Conservation (phyloP, 208 protist genomes). For the Entamoeba histolytica region DNA sequence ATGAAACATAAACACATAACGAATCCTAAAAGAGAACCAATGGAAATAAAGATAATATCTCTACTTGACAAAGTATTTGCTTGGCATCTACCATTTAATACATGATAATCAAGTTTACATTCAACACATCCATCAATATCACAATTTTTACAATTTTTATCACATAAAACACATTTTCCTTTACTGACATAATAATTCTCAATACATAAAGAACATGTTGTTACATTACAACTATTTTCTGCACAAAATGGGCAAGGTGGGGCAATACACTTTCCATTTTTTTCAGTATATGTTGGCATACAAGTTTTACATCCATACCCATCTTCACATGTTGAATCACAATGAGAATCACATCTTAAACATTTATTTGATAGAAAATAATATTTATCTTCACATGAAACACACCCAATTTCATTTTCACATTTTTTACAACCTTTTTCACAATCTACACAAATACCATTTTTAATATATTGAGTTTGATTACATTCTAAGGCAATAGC, state of each 20-base stretch:
- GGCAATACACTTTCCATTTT: too few relatives aligned
- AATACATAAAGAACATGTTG: not conserved
- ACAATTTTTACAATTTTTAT: not conserved
- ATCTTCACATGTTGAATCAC: too few relatives aligned
- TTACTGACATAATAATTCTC: not conserved
- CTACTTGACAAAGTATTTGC: not conserved
- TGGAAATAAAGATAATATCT: not conserved
- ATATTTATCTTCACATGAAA: not conserved
- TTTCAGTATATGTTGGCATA: too few relatives aligned
- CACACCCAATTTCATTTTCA: not conserved
- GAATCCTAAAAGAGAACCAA: not conserved
- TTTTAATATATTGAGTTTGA: too few relatives aligned
- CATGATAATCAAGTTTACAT: not conserved
- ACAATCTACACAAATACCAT: not conserved
- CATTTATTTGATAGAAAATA: not conserved
- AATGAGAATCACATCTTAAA: not conserved
- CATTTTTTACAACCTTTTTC: not conserved
- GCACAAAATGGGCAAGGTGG: not conserved
- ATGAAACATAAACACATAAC: too few relatives aligned
- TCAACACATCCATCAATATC: not conserved
- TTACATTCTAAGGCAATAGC: too few relatives aligned
- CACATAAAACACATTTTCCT: not conserved
- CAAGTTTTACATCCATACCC: too few relatives aligned
- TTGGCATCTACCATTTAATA: not conserved
- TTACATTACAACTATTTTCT: not conserved